Conservation (phyloP, 352 stramenopile genomes). For the Pythium coloratum region DNA sequence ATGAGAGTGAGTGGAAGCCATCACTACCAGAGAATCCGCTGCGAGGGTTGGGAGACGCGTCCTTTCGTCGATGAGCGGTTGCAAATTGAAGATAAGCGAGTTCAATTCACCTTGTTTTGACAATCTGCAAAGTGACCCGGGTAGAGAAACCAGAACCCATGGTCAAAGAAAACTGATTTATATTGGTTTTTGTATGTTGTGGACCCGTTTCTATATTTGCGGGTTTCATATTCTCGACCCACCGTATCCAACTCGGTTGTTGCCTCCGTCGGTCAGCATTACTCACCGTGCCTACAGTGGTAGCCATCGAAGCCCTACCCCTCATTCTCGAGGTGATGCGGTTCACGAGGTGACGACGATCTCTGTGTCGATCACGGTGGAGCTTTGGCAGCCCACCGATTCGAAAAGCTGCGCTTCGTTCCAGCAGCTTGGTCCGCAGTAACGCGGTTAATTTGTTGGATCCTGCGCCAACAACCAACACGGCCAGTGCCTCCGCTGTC, state of each 20-base stretch:
- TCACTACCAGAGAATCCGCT: not conserved
- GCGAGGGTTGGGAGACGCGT: not conserved
- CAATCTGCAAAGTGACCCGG: not conserved
- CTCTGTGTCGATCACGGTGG: conserved; percentile 8
- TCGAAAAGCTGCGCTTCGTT: not conserved
- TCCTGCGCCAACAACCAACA: not conserved
- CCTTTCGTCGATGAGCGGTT: not conserved
- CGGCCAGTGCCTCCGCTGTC: not conserved
- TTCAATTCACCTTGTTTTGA: not conserved
- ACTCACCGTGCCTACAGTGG: conserved; percentile 2
- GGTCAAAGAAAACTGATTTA: not conserved
- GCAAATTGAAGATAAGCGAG: conserved; percentile 1
- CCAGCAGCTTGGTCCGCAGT: not conserved
- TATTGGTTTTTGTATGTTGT: not conserved
- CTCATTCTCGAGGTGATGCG: not conserved
- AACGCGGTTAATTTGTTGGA: not conserved
- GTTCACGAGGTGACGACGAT: not conserved
- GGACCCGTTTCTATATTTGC: conserved; percentile 2
- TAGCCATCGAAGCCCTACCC: not conserved
- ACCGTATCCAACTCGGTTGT: not conserved
- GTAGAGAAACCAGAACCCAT: not conserved
- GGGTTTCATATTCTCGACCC: not conserved
- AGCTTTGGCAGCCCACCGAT: not conserved
- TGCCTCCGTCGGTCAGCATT: conserved; percentile 1
- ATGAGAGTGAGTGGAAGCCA: not conserved